Evolutionary conservation across 768 basidiomycete genomes (phyloP).

Genomic region (Antrodiella citrinella): DNA sequence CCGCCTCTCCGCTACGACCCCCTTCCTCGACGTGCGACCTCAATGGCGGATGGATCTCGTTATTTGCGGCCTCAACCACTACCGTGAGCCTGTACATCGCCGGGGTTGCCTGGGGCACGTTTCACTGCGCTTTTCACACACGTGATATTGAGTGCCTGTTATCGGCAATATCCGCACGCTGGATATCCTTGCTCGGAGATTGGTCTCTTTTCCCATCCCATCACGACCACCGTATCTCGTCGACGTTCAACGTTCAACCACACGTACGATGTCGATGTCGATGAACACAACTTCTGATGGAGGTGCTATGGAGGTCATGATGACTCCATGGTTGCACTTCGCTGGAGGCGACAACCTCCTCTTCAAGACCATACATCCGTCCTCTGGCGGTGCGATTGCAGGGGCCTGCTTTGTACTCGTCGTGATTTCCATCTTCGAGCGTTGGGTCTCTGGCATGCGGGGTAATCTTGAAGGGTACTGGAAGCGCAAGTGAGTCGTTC

Average conservation of each 20-base stretch:
- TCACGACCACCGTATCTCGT: too few relatives aligned
- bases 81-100: too few relatives aligned
- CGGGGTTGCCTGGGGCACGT: too few relatives aligned
- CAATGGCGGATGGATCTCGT: too few relatives aligned
- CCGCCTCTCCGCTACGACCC: too few relatives aligned
- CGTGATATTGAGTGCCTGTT: too few relatives aligned
- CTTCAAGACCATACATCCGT: slow-evolving; percentile 64
- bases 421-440: slow-evolving; percentile 59
- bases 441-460: slow-evolving; percentile 56
- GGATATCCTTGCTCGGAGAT: neutral
- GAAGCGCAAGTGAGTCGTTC: slow-evolving; percentile 44
- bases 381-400: slow-evolving; percentile 58
- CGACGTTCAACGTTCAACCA: neutral
- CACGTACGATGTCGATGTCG: slow-evolving; percentile 7
- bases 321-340: slow-evolving; percentile 61
- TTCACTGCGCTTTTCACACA: too few relatives aligned
- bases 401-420: slow-evolving; percentile 71
- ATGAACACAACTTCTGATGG: neutral
- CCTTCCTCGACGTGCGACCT: too few relatives aligned
- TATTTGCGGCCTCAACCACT: too few relatives aligned
- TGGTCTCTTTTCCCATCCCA: neutral
- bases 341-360: slow-evolving; percentile 52
- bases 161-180: slow-evolving; percentile 2
- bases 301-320: slow-evolving; percentile 11
- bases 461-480: slow-evolving; percentile 48